phyloP scores from a whole-genome alignment of 1,284 basidiomycete species.

The Tylopilus sp. region DNA sequence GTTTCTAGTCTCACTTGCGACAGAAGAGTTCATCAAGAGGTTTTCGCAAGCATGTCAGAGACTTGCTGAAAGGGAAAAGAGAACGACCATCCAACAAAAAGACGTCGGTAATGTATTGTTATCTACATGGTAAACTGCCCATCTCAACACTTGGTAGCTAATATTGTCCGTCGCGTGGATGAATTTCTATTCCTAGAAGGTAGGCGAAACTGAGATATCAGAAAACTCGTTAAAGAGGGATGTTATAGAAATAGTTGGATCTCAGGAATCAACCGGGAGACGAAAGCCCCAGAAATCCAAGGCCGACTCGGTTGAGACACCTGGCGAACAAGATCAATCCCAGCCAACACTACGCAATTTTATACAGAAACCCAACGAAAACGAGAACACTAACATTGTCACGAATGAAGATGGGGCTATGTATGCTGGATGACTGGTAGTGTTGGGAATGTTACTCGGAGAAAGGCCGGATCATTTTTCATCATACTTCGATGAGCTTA shows the following conservation, averaged over 20 bases:
- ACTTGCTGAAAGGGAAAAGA: slow-evolving; percentile 60
- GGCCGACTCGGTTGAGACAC: slow-evolving; percentile 12
- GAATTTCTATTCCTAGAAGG: slow-evolving; percentile 72
- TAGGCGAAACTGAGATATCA: slow-evolving; percentile 36
- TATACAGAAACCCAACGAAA: slow-evolving; percentile 27
- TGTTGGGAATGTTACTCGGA: too few relatives aligned
- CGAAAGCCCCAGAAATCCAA: slow-evolving; percentile 41
- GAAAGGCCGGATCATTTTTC: too few relatives aligned
- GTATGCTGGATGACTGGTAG: slow-evolving; percentile 22
- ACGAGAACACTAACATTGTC: slow-evolving; percentile 29
- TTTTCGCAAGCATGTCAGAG: slow-evolving; percentile 59
- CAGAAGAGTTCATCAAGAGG: slow-evolving; percentile 75
- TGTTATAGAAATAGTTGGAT: slow-evolving; percentile 54
- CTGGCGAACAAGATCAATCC: slow-evolving; percentile 19
- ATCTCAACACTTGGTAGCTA: slow-evolving; percentile 41
- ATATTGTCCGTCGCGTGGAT: slow-evolving; percentile 61
- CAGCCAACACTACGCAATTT: slow-evolving; percentile 49
- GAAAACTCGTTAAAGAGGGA: slow-evolving; percentile 4
- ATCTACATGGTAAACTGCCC: background rate
- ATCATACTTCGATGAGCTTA: too few relatives aligned
- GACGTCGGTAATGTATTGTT: slow-evolving; percentile 57
- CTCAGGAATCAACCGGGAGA: slow-evolving; percentile 43
- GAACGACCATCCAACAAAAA: slow-evolving; percentile 65
- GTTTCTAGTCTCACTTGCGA: slow-evolving; percentile 69
- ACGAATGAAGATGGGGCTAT: slow-evolving; percentile 37